Evolutionary conservation across 352 stramenopile genomes (phyloP), one percentile per base, ranked within the genome.

Genomic region (Pythium insidiosum): DNA sequence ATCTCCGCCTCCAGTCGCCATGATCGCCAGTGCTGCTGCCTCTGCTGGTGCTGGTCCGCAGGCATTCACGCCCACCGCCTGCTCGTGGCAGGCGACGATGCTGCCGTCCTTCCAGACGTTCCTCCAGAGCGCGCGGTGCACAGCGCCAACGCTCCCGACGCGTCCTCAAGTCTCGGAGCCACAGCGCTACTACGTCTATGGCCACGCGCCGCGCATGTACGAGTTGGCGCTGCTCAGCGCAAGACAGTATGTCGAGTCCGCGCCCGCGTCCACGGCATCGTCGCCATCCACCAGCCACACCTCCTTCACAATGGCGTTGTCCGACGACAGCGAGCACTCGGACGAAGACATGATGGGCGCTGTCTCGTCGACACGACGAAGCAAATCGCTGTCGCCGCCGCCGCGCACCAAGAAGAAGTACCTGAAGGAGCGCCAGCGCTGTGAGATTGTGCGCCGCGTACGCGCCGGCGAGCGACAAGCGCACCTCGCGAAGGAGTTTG

Each of bases 341-440:
- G 47, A 53, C 19, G 47, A 53, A 26, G 40, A 55, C n/a, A n/a
- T n/a, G n/a, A n/a, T n/a, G n/a, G n/a, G 38, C 44, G 42, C n/a
- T 33, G 28, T 6, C 15, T 26, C 11, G 24, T 18, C 20, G 25
- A 23, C 15, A n/a, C 21, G 4, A 10, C 16, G 16, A 3, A 18
- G 21, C 12, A 21, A 25, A n/a, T 7, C 24, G 7, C 13, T 36
- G 7, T 5, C 21, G 12, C 9, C 31, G 40, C 25, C 24, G 37
- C 24, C 42, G 18, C 58, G 64, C 44, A 49, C 45, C 13, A 78
- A 82, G 64, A 82, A 82, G 59, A 82, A 79, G 61, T 84, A 84
- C n/a, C n/a, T n/a, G n/a, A n/a, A n/a, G n/a, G n/a, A n/a, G n/a
- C n/a, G n/a, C n/a, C n/a, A n/a, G n/a, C n/a, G n/a, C n/a, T n/a